A percentile compares a stretch with the other conserved stretches of the same genome.
Conservation (phyloP, 2,329 filamentous ascomycete species). For the Didymella arachidicola region DNA sequence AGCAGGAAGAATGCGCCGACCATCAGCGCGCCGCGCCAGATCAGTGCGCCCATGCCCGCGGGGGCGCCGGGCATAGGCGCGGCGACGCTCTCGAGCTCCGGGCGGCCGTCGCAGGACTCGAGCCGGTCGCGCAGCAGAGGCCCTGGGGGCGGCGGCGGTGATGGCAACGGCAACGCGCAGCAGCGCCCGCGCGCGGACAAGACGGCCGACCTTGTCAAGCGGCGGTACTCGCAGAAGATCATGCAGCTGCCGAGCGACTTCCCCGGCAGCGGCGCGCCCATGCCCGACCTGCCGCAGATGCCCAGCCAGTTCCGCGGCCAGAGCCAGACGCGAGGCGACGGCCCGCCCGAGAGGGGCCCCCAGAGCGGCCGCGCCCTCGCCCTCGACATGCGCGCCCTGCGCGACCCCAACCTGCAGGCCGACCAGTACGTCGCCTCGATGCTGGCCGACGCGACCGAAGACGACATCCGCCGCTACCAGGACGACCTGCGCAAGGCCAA, state of each 20-base stretch:
- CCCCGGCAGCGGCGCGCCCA: slow-evolving; percentile 68
- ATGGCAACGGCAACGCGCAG: slow-evolving; percentile 29
- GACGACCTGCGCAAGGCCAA: slow-evolving; percentile 78
- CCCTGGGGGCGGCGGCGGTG: slow-evolving; percentile 8
- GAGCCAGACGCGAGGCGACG: slow-evolving; percentile 52
- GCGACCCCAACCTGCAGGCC: slow-evolving; percentile 78
- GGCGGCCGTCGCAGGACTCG: slow-evolving; percentile 48
- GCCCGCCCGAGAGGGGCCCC: slow-evolving; percentile 56
- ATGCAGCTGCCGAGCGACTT: slow-evolving; percentile 77
- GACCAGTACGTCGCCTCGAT: slow-evolving; percentile 80
- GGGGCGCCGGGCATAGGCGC: slow-evolving; percentile 29
- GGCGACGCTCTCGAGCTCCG: slow-evolving; percentile 46
- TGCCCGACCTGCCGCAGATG: slow-evolving; percentile 68
- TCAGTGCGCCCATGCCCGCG: slow-evolving; percentile 54
- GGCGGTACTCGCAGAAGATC: slow-evolving; percentile 92
- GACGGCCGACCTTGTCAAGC: slow-evolving; percentile 86
- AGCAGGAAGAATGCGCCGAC: slow-evolving; percentile 60
- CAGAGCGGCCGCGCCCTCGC: slow-evolving; percentile 59
- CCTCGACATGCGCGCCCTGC: slow-evolving; percentile 78
- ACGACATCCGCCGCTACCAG: slow-evolving; percentile 85
- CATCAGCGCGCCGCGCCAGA: slow-evolving; percentile 65
- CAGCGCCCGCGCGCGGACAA: slow-evolving; percentile 58
- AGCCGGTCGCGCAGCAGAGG: slow-evolving; percentile 45
- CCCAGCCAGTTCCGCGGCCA: slow-evolving; percentile 65
- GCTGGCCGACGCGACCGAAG: slow-evolving; percentile 84